Evolutionary conservation across 2,329 filamentous ascomycete species (phyloP), one percentile per base, ranked within the genome.

Genomic region (Rugonectria rugulosa): DNA sequence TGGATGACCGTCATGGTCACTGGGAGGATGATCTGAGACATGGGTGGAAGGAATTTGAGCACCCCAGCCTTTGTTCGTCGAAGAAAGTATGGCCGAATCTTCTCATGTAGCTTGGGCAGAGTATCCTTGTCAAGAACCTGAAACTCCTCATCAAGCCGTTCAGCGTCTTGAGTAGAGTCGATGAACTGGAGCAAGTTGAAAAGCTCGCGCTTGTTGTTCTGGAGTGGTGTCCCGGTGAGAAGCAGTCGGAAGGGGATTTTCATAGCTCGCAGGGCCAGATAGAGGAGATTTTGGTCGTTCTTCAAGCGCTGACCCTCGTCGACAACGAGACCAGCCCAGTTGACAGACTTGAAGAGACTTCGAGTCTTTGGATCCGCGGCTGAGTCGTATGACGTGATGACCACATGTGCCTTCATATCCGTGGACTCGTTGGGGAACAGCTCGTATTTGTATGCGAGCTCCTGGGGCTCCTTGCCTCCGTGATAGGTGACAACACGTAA

Each of bases 111-210:
- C 70, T 91, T 82, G 0, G 85, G 83, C 10, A 98, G 82, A 54
- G 93, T 97, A 23, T 96, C 89, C 43, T 89, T 88, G 8, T 90
- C 92, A 44, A 98, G 80, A n/a, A 90, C 85, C 5, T 79, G 79
- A 68, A 91, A 98, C 66, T 91, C 78, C 52, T 84, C 79, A 65
- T 98, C 94, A 3, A 98, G 78, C 17, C 82, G 75, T 27, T 84
- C 84, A 1, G 95, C 93, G 64, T 92, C 83, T 41, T 81, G 77
- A 1, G 77, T 79, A 6, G 86, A 82, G 68, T 99, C 92, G 37
- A 97, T 83, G 72, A 99, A 99, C 62, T 98, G 94, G 4, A 99
- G 77, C n/a, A 99, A 80, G 68, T 97, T 99, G 78, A 98, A 98
- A 0, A 99, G 79, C 72, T 99, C 95, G 41, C 92, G 84, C 63